Conservation (phyloP, 257 asterid genomes). For the Solanum raphanifolium region DNA sequence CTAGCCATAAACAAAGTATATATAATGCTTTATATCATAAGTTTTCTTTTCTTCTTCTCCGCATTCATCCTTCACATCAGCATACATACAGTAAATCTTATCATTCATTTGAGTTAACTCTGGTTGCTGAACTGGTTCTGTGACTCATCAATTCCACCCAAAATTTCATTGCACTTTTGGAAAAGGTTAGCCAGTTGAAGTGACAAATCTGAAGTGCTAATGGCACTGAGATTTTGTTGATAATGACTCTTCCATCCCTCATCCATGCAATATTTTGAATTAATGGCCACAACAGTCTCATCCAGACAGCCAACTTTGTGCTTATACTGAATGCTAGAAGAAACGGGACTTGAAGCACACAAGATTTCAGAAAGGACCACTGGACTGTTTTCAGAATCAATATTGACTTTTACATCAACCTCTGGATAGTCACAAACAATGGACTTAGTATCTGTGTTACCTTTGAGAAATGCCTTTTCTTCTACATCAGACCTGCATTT, state of each 20-base stretch:
- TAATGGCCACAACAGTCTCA: neutral
- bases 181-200: conserved; percentile 3
- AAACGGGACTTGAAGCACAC: neutral
- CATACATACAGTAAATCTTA: neutral
- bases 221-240: neutral
- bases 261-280: neutral
- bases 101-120: neutral
- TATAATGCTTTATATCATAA: neutral
- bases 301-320: neutral
- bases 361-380: neutral
- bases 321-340: neutral
- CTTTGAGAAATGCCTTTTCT: neutral
- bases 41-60: neutral
- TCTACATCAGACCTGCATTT: neutral
- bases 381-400: neutral
- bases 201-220: neutral
- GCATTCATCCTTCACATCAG: neutral
- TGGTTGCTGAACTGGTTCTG: neutral
- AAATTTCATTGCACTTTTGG: neutral
- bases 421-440: neutral
- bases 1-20: neutral
- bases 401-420: neutral
- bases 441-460: neutral
- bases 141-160: neutral
- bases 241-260: conserved; percentile 1